These are phyloP conservation scores for Linnemannia schmuckeri DNA, from an alignment of 192 early-diverging fungal genomes.

Conservation along the genomic window DNA sequence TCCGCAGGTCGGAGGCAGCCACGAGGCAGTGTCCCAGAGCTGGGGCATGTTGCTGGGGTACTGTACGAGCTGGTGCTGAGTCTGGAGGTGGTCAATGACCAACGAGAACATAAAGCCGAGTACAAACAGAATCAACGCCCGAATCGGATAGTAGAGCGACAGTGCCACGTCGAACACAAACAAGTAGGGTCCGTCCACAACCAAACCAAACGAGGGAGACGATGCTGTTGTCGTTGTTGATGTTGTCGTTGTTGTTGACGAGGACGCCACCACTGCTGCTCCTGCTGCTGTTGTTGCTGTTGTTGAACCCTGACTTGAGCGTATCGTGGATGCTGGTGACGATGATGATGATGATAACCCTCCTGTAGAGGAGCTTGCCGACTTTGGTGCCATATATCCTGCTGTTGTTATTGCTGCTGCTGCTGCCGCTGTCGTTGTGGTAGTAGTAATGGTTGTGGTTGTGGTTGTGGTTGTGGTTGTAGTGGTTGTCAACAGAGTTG, in stretches of 20 bases:
- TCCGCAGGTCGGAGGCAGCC: constrained; percentile 75
- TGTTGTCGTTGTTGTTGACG: constrained; percentile 13
- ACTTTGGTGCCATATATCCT: constrained; percentile 1
- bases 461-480: constrained; percentile 15
- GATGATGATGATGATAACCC: not conserved
- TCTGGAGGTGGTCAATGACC: constrained; percentile 73
- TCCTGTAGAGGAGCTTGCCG: not conserved
- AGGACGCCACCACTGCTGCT: not conserved
- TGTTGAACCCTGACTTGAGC: constrained; percentile 5
- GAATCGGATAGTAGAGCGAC: constrained; percentile 63
- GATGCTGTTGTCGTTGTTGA: not conserved
- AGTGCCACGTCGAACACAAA: constrained; percentile 45
- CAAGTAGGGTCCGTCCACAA: constrained; percentile 38
- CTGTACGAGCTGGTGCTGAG: constrained; percentile 68
- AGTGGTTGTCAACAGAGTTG: not conserved
- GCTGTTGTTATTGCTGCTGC: not conserved
- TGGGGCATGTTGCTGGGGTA: constrained; percentile 57
- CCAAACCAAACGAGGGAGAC: constrained; percentile 2
- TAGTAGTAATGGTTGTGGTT: constrained; percentile 7
- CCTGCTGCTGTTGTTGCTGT: constrained; percentile 10
- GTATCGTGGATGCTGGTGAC: not conserved
- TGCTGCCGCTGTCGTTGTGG: constrained; percentile 4
- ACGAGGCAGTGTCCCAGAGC: constrained; percentile 68
- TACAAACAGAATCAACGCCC: constrained; percentile 68
- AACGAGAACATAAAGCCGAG: constrained; percentile 73